Evolutionary conservation across 2,329 filamentous ascomycete genomes (phyloP), one percentile per base, ranked within the genome.

Genomic region (Aspergillus ochraceoroseus): DNA sequence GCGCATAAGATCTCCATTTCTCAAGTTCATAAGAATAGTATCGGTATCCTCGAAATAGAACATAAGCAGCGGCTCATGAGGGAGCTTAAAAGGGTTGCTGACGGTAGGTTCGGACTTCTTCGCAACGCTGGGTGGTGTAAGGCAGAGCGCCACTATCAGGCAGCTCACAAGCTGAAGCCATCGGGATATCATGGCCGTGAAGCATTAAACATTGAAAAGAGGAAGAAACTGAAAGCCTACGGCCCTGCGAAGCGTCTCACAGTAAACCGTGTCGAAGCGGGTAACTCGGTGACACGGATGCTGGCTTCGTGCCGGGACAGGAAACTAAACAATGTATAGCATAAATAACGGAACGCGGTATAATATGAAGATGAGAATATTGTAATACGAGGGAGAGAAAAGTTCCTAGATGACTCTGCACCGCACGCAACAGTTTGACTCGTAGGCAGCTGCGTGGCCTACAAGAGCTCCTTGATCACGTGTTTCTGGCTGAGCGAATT

Each of bases 41-140:
- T 95, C 83, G 51, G 86, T 89, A 63, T 90, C 86, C 58, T 92
- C 83, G 60, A 98, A 96, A 68, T 95, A 98, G 67, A 85, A 84
- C 51, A 95, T 70, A 60, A 81, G 80, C 38, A 68, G 61, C 1
- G 87, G 85, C 38, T 73, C 66, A 55, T 80, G 72, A 30, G 83
- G 71, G 67, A 95, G 85, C 32, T 75, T 66, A 38, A 71, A 84
- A 44, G 73, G 68, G n/a, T n/a, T n/a, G 47, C 75, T 72, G 55
- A 95, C 74, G 41, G 73, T 73, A 15, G 89, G 89, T 33, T 73
- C 71, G 57, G 81, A 76, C 48, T 75, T 71, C 62, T 82, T 83
- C 40, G 79, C 67, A 42, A 51, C 50, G 36, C 43, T 38, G 44
- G 52, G 61, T 54, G 56, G 63, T 41, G n/a, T n/a, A n/a, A 51